phyloP scores from a whole-genome alignment of 169 alveolate genomes.

The Eimeria maxima region DNA sequence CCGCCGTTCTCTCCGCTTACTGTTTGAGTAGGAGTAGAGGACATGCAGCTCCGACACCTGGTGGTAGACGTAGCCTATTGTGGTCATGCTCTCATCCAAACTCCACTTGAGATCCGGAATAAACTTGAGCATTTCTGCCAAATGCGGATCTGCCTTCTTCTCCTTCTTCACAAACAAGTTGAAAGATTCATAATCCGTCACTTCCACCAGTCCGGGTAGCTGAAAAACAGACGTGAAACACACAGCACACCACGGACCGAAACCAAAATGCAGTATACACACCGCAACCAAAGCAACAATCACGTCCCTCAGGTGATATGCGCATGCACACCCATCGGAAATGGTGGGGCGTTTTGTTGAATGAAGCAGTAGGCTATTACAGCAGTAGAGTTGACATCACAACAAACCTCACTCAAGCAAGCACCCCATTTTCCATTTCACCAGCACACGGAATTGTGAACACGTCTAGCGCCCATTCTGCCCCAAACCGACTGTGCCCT shows the following conservation, averaged over 20 bases:
- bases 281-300: background rate
- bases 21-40: conserved; percentile 71
- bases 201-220: conserved; percentile 69
- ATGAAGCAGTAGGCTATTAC: too few relatives aligned
- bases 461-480: background rate
- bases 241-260: background rate
- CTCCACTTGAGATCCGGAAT: conserved; percentile 79
- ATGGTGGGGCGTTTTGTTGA: background rate
- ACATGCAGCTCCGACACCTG: conserved; percentile 78
- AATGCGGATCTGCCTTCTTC: conserved; percentile 69
- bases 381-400: too few relatives aligned
- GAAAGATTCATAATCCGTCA: conserved; percentile 77
- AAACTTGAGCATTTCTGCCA: conserved; percentile 67
- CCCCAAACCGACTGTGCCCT: background rate
- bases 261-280: background rate
- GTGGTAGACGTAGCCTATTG: conserved; percentile 76
- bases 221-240: background rate
- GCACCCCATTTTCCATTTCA: background rate
- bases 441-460: background rate
- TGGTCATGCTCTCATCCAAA: conserved; percentile 53
- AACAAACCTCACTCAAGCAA: too few relatives aligned
- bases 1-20: conserved; percentile 22
- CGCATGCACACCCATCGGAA: background rate
- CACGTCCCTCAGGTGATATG: too few relatives aligned
- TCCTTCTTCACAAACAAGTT: conserved; percentile 24